Conservation (phyloP, 2,329 filamentous ascomycete genomes). For the Aspergillus sp. region DNA sequence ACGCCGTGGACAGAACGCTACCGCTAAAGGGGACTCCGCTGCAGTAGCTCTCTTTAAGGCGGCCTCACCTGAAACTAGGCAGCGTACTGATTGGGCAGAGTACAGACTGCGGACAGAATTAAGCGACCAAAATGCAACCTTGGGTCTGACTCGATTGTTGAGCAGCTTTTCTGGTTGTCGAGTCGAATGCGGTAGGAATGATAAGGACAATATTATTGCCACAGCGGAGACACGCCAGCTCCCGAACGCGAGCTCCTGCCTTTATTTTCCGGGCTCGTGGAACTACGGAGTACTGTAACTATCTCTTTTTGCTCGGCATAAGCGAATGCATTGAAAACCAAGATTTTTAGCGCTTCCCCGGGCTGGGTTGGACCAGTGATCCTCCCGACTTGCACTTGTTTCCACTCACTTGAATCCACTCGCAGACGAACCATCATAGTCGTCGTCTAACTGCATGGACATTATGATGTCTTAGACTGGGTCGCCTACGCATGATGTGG, state of each 20-base stretch:
- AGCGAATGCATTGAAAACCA: not conserved
- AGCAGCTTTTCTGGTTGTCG: not conserved
- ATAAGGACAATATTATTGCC: not conserved
- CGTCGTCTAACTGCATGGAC: not conserved
- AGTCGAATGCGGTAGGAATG: not conserved
- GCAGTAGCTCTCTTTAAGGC: not conserved
- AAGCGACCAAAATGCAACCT: slow-evolving; percentile 7
- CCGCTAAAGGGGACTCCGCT: not conserved
- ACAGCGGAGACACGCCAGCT: not conserved
- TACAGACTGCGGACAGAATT: not conserved
- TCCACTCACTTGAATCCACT: slow-evolving; percentile 9
- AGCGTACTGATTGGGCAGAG: slow-evolving; percentile 1
- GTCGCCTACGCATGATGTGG: slow-evolving; percentile 11
- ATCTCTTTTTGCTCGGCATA: not conserved
- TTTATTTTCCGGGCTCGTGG: slow-evolving; percentile 9
- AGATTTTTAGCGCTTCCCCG: slow-evolving; percentile 14
- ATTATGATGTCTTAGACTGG: slow-evolving; percentile 13
- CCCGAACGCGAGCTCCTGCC: not conserved
- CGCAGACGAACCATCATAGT: slow-evolving; percentile 5
- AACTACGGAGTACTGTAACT: not conserved
- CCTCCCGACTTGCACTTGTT: slow-evolving; percentile 10
- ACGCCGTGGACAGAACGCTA: not conserved
- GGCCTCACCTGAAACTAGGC: slow-evolving; percentile 11
- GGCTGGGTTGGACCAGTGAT: slow-evolving; percentile 11
- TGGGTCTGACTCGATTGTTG: not conserved